Evolutionary conservation across 768 basidiomycete species (phyloP).

Genomic region (Lyophyllum atratum): DNA sequence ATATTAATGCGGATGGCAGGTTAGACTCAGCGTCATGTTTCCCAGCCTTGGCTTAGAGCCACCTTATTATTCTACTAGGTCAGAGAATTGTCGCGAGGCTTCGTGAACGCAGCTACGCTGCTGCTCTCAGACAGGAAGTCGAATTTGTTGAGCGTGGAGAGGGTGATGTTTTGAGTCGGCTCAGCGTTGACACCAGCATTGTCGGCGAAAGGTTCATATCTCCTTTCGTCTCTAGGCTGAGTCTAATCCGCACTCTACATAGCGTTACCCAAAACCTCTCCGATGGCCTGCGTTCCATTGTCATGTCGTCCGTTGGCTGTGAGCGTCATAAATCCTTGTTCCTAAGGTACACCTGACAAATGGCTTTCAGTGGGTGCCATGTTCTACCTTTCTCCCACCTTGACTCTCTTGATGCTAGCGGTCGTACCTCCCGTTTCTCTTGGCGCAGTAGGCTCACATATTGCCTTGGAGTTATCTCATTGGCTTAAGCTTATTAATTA

Average conservation of each 20-base stretch:
- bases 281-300: constrained; percentile 78
- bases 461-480: too few relatives aligned
- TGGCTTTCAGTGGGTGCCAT: constrained; percentile 77
- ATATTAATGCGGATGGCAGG: constrained; percentile 87
- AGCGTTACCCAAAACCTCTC: constrained; percentile 81
- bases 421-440: constrained; percentile 89
- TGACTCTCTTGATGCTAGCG: constrained; percentile 91
- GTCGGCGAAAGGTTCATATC: constrained; percentile 82
- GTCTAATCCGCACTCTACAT: constrained; percentile 3
- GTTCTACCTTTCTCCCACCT: constrained; percentile 87
- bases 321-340: constrained; percentile 30
- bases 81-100: constrained; percentile 91
- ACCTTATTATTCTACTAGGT: constrained; percentile 35
- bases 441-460: constrained; percentile 60
- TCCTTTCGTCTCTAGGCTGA: background rate
- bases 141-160: constrained; percentile 92
- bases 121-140: constrained; percentile 87
- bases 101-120: constrained; percentile 79
- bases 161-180: constrained; percentile 89
- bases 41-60: background rate
- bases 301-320: constrained; percentile 95
- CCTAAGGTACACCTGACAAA: background rate
- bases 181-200: constrained; percentile 90
- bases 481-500: constrained; percentile 28
- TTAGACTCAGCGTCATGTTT: constrained; percentile 28